Conservation (phyloP, 352 stramenopile species). For the Phytophthora cryptogea region DNA sequence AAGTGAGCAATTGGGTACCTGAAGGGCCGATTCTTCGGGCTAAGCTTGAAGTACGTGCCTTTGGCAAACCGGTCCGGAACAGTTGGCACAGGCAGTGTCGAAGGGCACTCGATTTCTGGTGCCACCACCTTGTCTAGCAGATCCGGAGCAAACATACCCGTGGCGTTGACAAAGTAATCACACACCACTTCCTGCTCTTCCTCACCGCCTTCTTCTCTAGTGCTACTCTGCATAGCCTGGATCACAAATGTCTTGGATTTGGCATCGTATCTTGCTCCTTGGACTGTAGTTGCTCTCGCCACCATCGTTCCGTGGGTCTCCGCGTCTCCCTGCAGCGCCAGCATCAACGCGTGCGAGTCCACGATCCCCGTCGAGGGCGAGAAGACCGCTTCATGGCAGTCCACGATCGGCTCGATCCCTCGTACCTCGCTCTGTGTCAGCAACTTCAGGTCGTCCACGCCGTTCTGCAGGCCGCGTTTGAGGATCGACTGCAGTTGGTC, state of each 20-base stretch:
- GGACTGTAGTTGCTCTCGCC: conserved; percentile 69
- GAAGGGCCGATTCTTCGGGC: conserved; percentile 54
- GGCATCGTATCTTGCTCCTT: conserved; percentile 38
- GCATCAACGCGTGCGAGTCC: conserved; percentile 93
- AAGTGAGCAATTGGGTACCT: conserved; percentile 35
- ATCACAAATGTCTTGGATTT: conserved; percentile 44
- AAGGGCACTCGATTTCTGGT: conserved; percentile 1
- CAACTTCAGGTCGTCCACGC: conserved; percentile 57
- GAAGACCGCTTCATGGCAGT: conserved; percentile 79
- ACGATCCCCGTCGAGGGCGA: conserved; percentile 97
- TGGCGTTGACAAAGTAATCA: conserved; percentile 93
- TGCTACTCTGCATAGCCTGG: conserved; percentile 33
- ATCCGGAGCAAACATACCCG: conserved; percentile 81
- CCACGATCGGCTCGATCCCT: conserved; percentile 58
- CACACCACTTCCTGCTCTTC: conserved; percentile 75
- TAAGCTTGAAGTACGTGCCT: conserved; percentile 96
- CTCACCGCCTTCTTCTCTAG: conserved; percentile 17
- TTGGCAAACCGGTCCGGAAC: conserved; percentile 90
- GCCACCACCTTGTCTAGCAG: conserved; percentile 41
- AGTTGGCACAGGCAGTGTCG: conserved; percentile 16
- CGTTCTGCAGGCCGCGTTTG: conserved; percentile 48
- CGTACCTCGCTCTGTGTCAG: conserved; percentile 48
- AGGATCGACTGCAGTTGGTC: conserved; percentile 49
- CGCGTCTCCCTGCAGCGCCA: conserved; percentile 90
- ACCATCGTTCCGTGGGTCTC: conserved; percentile 88